Evolutionary conservation across 257 asterid species (phyloP), one percentile per base, ranked within the genome.

Genomic region (Capsicum baccatum): DNA sequence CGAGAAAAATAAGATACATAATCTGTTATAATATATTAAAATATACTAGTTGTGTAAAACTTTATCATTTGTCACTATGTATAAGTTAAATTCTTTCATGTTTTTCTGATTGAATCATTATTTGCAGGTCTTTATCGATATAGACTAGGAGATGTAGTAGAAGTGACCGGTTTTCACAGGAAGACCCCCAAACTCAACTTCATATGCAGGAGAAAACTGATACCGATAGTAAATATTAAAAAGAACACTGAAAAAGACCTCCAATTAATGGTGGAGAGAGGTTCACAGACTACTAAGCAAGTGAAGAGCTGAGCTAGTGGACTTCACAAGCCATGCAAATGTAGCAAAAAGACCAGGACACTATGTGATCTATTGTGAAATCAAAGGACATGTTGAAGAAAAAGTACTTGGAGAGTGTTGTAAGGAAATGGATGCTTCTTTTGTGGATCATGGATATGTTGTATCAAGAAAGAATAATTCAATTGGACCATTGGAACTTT

Each of bases 241-340:
- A 93, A 94, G 85, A 94, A 93, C 85, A 93, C 97, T 0, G 97
- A 94, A 19, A 90, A 89, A 80, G 98, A 94, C 81, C 96, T 94
- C 16, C 97, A 94, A 33, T 79, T 83, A 1, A 97, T 93, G 62
- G 97, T 94, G n/a, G 98, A 90, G 55, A 89, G 63, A 85, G 98
- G 94, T 17, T 89, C 89, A 0, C 85, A 84, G 8, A 86, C 86
- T 93, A 26, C 6, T 33, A 26, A 80, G 85, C 37, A 90, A 89
- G 4, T 85, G 88, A 39, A 85, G 85, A 48, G 93, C 91, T 0
- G 97, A 94, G 88, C 82, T 94, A 7, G 92, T 94, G 50, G 98
- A 94, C 58, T 94, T 94, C 91, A 94, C 98, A 6, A 94, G 98
- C 91, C 95, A 91, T 55, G 97, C 98, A 19, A 68, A 91, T 57